Percentiles rank a stretch among this genome's conserved stretches.
phyloP scores from a whole-genome alignment of 2,329 filamentous ascomycete species.

The Colletotrichum sp. region DNA sequence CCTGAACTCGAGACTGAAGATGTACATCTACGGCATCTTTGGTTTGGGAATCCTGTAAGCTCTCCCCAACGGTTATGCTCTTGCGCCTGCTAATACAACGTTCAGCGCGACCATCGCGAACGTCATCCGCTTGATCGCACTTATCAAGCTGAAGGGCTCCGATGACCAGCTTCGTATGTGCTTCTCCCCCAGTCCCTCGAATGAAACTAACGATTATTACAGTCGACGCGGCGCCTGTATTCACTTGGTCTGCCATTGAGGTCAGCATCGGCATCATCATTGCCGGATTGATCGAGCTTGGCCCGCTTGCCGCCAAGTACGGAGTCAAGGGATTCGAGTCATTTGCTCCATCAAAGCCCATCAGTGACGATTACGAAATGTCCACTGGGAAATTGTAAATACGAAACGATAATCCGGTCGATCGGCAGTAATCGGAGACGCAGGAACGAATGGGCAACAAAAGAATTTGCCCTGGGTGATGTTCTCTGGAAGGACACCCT shows the following conservation, averaged over 20 bases:
- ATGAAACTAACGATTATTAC: neutral
- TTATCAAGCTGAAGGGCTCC: neutral
- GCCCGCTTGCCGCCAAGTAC: constrained; percentile 12
- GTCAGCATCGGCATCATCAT: constrained; percentile 14
- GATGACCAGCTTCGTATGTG: neutral
- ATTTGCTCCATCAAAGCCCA: neutral
- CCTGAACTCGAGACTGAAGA: neutral
- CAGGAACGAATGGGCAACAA: neutral
- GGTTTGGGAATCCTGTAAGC: constrained; percentile 8
- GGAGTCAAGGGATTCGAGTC: constrained; percentile 1
- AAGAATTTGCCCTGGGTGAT: neutral
- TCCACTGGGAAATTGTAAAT: neutral
- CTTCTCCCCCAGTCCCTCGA: fast-evolving
- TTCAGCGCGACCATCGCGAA: constrained; percentile 8
- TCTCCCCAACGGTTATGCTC: fast-evolving
- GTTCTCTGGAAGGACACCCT: neutral
- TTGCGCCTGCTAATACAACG: neutral
- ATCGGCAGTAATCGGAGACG: neutral
- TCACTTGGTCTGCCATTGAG: constrained; percentile 10
- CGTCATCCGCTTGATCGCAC: constrained; percentile 4
- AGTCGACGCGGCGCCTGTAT: constrained; percentile 12
- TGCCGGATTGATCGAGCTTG: constrained; percentile 7
- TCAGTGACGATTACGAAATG: neutral
- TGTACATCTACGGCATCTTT: constrained; percentile 8
- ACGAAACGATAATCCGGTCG: neutral